Conservation (phyloP, 2,329 filamentous ascomycete species). For the Colletotrichum viniferum region DNA sequence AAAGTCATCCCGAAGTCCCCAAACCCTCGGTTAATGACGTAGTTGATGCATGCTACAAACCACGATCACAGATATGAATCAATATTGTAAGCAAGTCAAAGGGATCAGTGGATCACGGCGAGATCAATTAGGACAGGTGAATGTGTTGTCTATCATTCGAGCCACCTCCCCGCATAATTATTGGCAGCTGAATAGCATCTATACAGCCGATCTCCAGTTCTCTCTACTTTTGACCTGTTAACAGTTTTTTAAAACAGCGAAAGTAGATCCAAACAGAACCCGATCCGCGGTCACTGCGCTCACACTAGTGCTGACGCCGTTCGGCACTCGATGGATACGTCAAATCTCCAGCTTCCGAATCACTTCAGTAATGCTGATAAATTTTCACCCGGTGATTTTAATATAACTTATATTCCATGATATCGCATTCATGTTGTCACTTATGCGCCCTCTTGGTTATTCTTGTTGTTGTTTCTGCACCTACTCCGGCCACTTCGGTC, state of each 20-base stretch:
- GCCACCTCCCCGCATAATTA: not conserved
- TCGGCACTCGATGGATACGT: not conserved
- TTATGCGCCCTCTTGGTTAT: not conserved
- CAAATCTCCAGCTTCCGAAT: not conserved
- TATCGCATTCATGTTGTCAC: not conserved
- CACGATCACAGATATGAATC: not conserved
- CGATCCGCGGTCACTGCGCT: not conserved
- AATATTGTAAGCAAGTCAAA: not conserved
- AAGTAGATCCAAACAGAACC: not conserved
- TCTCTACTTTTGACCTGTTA: not conserved
- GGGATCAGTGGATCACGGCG: not conserved
- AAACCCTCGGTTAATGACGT: not conserved
- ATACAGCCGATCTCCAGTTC: accelerated
- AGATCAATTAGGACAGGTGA: not conserved
- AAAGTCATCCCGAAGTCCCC: not conserved
- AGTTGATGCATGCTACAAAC: not conserved
- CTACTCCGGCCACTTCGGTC: not conserved
- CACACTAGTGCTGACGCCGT: not conserved
- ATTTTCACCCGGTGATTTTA: not conserved
- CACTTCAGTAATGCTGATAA: not conserved
- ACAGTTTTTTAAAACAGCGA: not conserved
- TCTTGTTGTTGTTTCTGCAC: not conserved
- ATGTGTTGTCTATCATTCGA: not conserved
- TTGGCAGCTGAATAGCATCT: not conserved
- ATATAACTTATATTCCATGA: not conserved